A percentile compares a stretch with the other conserved stretches of the same genome.
Conservation (phyloP, 2,329 filamentous ascomycete species). For the Stagonosporopsis cucurbitacearum region DNA sequence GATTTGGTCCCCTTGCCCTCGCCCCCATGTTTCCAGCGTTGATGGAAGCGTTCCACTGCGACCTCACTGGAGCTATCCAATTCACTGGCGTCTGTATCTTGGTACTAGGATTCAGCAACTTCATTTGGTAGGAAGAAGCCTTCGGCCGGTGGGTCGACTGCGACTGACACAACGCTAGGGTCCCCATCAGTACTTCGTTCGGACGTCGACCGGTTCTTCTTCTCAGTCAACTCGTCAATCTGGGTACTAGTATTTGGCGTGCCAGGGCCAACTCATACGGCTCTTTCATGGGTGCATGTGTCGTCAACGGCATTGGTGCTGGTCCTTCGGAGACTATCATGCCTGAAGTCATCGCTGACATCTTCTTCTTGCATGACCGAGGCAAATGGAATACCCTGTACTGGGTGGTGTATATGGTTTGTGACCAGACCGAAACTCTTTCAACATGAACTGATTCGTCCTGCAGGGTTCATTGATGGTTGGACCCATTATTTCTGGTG, state of each 20-base stretch:
- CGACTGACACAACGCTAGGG: conserved; percentile 47
- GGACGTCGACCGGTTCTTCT: conserved; percentile 63
- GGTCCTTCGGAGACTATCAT: conserved; percentile 68
- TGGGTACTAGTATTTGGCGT: conserved; percentile 64
- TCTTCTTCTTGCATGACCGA: conserved; percentile 69
- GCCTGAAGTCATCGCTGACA: conserved; percentile 68
- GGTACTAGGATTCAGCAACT: conserved; percentile 65
- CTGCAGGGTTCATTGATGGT: conserved; percentile 62
- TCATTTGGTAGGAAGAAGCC: conserved; percentile 58
- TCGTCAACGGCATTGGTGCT: conserved; percentile 68
- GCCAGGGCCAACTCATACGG: conserved; percentile 64
- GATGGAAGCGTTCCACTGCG: conserved; percentile 62
- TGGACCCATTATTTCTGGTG: conserved; percentile 63
- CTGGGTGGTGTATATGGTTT: conserved; percentile 65
- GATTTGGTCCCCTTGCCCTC: conserved; percentile 61
- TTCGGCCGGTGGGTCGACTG: not conserved
- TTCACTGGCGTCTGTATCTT: conserved; percentile 65
- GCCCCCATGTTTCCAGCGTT: conserved; percentile 67
- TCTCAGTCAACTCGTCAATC: conserved; percentile 59
- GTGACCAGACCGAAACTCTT: not conserved
- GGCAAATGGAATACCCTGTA: conserved; percentile 68
- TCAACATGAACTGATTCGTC: not conserved
- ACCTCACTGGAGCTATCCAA: conserved; percentile 61
- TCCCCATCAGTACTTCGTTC: conserved; percentile 62
- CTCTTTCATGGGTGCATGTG: conserved; percentile 69